Evolutionary conservation across 495 filamentous ascomycete genomes (phyloP), one percentile per base, ranked within the genome.

Genomic region (Neurospora tetrasperma): DNA sequence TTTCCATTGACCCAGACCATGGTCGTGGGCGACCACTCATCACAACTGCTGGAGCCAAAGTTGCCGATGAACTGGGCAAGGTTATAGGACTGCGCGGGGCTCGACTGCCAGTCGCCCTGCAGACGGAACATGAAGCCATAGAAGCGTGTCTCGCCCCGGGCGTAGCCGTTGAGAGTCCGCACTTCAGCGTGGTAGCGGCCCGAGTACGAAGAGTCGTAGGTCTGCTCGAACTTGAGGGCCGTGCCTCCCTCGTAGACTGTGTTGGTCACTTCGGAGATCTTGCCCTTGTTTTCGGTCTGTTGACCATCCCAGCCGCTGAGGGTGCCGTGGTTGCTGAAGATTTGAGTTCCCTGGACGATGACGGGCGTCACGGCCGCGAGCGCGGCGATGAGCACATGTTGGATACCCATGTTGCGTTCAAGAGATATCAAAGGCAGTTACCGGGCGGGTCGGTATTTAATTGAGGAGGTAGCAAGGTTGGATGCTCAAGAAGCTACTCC

Each of bases 181-280:
- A 83, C 83, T 74, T 89, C 87, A n/a, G 87, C 86, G 77, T 89
- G 87, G 77, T 87, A 89, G 6, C 87, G 86, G 12, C 83, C 86
- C 7, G 46, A 77, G 74, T 85, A 88, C 72, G 70, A 75, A 3
- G 84, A 59, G 73, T 84, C 83, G 78, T 85, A 86, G 69, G 82
- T 81, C 71, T 89, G 87, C 8, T 82, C 86, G 82, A 86, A 84
- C 75, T 85, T 85, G n/a, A 89, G 80, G 16, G 85, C 84, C 0
- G 83, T 84, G 7, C 81, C 40, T 39, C 84, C 82, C 69, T 85
- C 75, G 75, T 84, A 85, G 41, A 79, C 76, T 8, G 83, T 78
- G 70, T 87, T 84, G 72, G 80, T 84, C 39, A 87, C 85, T 73
- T 87, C 72, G 11, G 81, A 70, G 40, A 88, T 82, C 2, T 79